phyloP scores from a whole-genome alignment of 1,284 basidiomycete species.

The Exobasidium cylindrosporum region DNA sequence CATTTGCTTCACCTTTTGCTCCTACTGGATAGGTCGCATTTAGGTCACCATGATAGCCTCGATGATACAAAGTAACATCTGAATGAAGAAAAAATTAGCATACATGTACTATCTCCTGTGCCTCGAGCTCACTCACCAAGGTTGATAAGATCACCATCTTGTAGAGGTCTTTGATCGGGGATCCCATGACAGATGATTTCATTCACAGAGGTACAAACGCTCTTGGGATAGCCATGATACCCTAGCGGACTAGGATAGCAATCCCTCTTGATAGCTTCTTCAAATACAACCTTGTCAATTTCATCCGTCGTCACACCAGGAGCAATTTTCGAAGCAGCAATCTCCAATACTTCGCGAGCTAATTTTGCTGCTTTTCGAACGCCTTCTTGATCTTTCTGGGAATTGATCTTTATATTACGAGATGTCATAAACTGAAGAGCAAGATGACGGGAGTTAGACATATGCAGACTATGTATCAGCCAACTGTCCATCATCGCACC shows the following conservation, averaged over 20 bases:
- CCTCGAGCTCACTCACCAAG: constrained; percentile 8
- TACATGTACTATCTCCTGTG: constrained; percentile 63
- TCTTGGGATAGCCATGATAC: constrained; percentile 90
- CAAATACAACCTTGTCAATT: constrained; percentile 85
- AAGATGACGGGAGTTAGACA: neutral
- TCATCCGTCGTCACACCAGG: constrained; percentile 95
- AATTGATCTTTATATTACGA: constrained; percentile 48
- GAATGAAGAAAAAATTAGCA: constrained; percentile 71
- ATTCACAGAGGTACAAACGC: constrained; percentile 89
- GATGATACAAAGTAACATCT: constrained; percentile 62
- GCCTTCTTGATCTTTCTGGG: constrained; percentile 39
- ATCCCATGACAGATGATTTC: constrained; percentile 91
- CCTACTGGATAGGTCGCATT: constrained; percentile 52
- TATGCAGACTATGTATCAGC: constrained; percentile 1
- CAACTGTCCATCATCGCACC: constrained; percentile 17
- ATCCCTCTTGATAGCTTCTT: constrained; percentile 83
- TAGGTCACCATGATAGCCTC: constrained; percentile 53
- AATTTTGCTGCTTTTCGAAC: constrained; percentile 63
- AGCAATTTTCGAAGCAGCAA: constrained; percentile 76
- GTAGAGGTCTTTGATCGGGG: constrained; percentile 44
- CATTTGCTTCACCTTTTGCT: constrained; percentile 37
- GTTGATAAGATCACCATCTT: constrained; percentile 41
- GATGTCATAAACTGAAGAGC: constrained; percentile 40
- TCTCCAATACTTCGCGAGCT: constrained; percentile 83
- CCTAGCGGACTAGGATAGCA: constrained; percentile 92